These are phyloP conservation scores for Kuraishia piskuri DNA, from an alignment of 805 yeast species.

Conservation along the genomic window DNA sequence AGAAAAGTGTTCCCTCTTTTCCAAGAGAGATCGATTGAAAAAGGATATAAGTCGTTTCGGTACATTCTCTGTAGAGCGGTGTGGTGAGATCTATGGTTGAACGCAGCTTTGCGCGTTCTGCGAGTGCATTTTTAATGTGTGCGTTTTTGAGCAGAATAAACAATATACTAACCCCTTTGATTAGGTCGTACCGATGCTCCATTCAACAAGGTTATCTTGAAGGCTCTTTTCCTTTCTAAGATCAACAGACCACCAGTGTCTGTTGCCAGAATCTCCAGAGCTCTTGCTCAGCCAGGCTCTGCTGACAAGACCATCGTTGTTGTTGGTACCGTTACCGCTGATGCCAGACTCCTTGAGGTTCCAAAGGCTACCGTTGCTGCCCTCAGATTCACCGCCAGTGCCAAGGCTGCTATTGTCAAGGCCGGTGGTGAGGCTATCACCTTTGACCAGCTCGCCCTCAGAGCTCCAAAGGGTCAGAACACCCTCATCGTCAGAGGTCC, in stretches of 20 bases:
- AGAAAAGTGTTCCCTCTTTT: not conserved
- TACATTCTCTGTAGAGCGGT: not conserved
- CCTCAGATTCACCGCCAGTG: slow-evolving; percentile 98
- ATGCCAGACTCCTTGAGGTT: slow-evolving; percentile 84
- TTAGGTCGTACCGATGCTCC: slow-evolving; percentile 97
- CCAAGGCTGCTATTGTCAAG: slow-evolving; percentile 93
- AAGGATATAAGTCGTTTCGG: not conserved
- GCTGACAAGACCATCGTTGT: slow-evolving; percentile 90
- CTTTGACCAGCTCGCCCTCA: slow-evolving; percentile 96
- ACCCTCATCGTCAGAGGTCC: slow-evolving; percentile 98
- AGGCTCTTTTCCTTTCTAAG: slow-evolving; percentile 93
- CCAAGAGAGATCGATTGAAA: not conserved
- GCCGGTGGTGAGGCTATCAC: slow-evolving; percentile 99
- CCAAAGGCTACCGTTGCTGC: slow-evolving; percentile 99
- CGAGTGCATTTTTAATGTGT: slow-evolving; percentile 26
- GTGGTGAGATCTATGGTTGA: not conserved
- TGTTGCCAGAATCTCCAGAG: slow-evolving; percentile 81
- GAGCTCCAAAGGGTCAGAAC: slow-evolving; percentile 99
- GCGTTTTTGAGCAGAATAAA: slow-evolving; percentile 44
- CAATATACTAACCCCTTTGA: slow-evolving; percentile 21
- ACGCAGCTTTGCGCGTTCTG: slow-evolving; percentile 18
- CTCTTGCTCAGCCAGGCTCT: slow-evolving; percentile 75
- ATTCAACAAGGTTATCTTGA: slow-evolving; percentile 96
- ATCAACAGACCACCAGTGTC: slow-evolving; percentile 99
- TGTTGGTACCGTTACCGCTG: slow-evolving; percentile 99